These are phyloP conservation scores for Euphorbia peplus DNA, from an alignment of 345 rosid genomes.

Conservation along the genomic window DNA sequence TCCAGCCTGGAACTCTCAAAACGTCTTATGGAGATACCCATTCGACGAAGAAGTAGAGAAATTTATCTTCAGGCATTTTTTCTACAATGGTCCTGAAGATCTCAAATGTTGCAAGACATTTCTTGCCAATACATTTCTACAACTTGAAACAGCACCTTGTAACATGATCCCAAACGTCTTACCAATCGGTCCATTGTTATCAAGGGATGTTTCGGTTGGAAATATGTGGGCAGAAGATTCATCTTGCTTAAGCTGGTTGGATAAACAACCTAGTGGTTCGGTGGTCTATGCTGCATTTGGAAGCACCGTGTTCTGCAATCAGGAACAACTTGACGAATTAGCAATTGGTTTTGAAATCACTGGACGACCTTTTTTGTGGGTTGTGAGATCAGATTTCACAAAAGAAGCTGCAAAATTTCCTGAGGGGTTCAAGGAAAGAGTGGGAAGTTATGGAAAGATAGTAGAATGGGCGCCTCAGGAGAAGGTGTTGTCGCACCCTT, in stretches of 20 bases:
- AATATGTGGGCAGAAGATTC: slow-evolving; percentile 33
- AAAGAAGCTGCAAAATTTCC: slow-evolving; percentile 6
- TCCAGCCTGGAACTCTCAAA: slow-evolving; percentile 15
- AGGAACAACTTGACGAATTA: slow-evolving; percentile 37
- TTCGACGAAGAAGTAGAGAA: slow-evolving; percentile 1
- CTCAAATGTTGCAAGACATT: slow-evolving; percentile 15
- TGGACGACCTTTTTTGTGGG: slow-evolving; percentile 24
- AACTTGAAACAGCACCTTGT: slow-evolving; percentile 26
- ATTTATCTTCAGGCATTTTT: background rate
- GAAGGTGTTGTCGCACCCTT: background rate
- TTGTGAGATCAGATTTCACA: slow-evolving; percentile 9
- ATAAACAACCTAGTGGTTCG: slow-evolving; percentile 29
- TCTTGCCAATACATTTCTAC: slow-evolving; percentile 28
- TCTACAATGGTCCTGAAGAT: background rate
- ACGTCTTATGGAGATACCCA: slow-evolving; percentile 23
- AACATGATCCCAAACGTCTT: slow-evolving; percentile 19
- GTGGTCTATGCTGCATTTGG: slow-evolving; percentile 54
- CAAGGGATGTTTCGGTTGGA: background rate
- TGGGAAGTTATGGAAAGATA: background rate
- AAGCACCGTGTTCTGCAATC: slow-evolving; percentile 19
- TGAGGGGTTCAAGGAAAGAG: slow-evolving; percentile 27
- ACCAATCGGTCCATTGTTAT: slow-evolving; percentile 37
- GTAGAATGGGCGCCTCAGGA: slow-evolving; percentile 3
- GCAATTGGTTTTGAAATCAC: slow-evolving; percentile 33
- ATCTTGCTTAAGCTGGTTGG: slow-evolving; percentile 43